Conservation (phyloP, 192 early-diverging fungal species). For the Coemansia umbellata region DNA sequence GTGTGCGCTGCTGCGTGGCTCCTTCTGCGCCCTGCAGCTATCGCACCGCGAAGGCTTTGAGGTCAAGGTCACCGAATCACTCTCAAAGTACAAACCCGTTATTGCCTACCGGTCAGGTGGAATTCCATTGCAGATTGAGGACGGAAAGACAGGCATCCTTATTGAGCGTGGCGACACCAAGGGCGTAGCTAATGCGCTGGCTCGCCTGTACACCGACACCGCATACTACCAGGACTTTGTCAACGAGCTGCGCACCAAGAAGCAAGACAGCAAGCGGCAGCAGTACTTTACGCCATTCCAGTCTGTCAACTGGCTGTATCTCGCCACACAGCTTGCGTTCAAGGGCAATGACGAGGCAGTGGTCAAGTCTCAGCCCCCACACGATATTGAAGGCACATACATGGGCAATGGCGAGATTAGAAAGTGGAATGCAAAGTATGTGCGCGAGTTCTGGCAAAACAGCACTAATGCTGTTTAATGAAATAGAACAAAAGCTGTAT, state of each 20-base stretch:
- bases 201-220: conserved; percentile 55
- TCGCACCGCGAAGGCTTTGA: conserved; percentile 82
- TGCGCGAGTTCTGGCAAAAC: conserved; percentile 47
- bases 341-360: conserved; percentile 39
- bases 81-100: conserved; percentile 66
- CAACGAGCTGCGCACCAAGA: conserved; percentile 49
- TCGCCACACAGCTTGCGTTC: conserved; percentile 57
- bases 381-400: conserved; percentile 42
- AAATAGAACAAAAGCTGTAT: too few species aligned
- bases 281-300: conserved; percentile 67
- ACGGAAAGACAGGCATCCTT: conserved; percentile 66
- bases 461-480: not conserved
- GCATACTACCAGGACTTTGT: conserved; percentile 55
- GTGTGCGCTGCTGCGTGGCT: conserved; percentile 66
- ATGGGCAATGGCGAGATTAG: conserved; percentile 43
- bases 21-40: conserved; percentile 70
- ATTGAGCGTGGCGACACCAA: conserved; percentile 58
- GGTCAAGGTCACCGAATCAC: conserved; percentile 78
- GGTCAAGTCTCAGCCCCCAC: conserved; percentile 25
- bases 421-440: conserved; percentile 44
- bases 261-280: conserved; percentile 56
- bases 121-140: conserved; percentile 76
- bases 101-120: conserved; percentile 65
- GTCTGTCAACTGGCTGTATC: conserved; percentile 71
- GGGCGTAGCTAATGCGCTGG: conserved; percentile 60